These are phyloP conservation scores for Lipomyces yamadae DNA, from an alignment of 805 yeast species.

Conservation along the genomic window DNA sequence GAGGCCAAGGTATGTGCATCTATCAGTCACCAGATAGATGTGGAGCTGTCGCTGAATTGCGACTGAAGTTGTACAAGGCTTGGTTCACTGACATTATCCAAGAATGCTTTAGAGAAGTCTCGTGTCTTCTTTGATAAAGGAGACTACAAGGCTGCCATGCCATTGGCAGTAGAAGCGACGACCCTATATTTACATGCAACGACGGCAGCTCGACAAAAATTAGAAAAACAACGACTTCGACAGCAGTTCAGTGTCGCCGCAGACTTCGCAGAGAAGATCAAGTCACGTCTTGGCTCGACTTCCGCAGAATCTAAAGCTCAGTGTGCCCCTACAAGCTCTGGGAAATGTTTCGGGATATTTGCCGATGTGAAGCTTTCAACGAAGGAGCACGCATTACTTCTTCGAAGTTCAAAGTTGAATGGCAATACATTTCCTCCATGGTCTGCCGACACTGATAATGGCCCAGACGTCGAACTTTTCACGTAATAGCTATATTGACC, in stretches of 20 bases:
- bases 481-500: conserved; percentile 11
- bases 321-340: background rate
- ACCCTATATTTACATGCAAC: conserved; percentile 5
- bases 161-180: background rate
- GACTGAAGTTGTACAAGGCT: background rate
- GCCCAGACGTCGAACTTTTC: background rate
- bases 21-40: background rate
- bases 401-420: conserved; percentile 30
- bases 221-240: background rate
- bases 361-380: conserved; percentile 13
- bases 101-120: conserved; percentile 19
- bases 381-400: conserved; percentile 20
- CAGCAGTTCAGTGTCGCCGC: background rate
- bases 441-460: conserved; percentile 16
- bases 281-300: background rate
- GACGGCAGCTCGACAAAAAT: background rate
- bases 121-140: conserved; percentile 9
- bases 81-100: background rate
- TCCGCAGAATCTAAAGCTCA: background rate
- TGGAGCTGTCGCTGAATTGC: too few species aligned
- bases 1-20: background rate
- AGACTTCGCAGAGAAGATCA: background rate
- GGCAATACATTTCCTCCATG: conserved; percentile 33
- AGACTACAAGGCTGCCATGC: conserved; percentile 8
- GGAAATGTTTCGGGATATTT: conserved; percentile 2